Evolutionary conservation across 441 rosid species (phyloP).

Genomic region (Corymbia citriodora): DNA sequence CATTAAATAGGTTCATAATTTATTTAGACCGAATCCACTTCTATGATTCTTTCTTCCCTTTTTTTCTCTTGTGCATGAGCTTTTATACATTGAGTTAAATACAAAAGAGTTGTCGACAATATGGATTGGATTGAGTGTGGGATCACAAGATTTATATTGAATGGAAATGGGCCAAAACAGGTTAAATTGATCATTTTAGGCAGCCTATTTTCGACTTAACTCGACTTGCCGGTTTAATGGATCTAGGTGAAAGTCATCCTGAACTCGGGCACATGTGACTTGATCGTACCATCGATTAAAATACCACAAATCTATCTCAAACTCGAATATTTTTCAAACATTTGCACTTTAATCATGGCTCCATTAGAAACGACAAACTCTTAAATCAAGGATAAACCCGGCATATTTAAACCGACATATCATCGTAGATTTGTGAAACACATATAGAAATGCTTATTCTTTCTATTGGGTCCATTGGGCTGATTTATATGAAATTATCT

Average conservation of each 20-base stretch:
- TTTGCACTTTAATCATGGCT: background rate
- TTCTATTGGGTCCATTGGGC: background rate
- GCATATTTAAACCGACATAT: background rate
- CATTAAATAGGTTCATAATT: too few relatives aligned
- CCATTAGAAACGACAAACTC: background rate
- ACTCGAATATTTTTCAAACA: background rate
- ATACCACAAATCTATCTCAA: background rate
- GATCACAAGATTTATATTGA: too few relatives aligned
- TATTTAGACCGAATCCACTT: too few relatives aligned
- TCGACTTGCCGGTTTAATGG: too few relatives aligned
- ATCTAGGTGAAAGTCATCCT: background rate
- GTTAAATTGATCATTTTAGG: too few relatives aligned
- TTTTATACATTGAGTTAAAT: too few relatives aligned
- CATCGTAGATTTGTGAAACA: background rate
- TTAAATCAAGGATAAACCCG: background rate
- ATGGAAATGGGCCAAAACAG: too few relatives aligned
- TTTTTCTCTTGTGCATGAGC: too few relatives aligned
- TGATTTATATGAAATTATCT: background rate
- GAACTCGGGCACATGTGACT: rapidly evolving
- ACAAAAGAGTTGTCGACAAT: too few relatives aligned
- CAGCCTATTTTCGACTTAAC: too few relatives aligned
- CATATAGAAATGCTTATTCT: background rate
- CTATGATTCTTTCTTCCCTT: too few relatives aligned
- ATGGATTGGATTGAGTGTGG: too few relatives aligned
- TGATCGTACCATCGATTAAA: background rate